Evolutionary conservation across 2,329 filamentous ascomycete species (phyloP).

Genomic region (Penicillium sp.): DNA sequence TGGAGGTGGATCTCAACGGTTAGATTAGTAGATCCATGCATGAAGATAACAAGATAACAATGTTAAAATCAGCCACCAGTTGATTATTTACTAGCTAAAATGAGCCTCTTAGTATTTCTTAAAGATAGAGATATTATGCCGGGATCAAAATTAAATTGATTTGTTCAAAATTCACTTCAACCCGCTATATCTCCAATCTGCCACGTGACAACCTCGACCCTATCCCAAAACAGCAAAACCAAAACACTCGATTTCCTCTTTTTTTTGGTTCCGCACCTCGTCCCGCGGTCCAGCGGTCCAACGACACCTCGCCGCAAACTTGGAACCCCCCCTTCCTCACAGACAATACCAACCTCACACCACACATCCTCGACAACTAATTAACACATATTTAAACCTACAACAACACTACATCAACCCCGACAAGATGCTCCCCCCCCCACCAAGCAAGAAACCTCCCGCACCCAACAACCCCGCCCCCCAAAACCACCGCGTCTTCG

Average conservation of each 20-base stretch:
- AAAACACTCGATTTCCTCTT: slow-evolving; percentile 23
- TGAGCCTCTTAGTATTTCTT: not conserved
- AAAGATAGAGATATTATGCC: no score
- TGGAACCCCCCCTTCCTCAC: not conserved
- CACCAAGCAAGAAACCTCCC: not conserved
- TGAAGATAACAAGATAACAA: slow-evolving; percentile 5
- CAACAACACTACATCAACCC: not conserved
- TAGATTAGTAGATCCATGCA: slow-evolving; percentile 3
- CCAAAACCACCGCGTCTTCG: slow-evolving; percentile 44
- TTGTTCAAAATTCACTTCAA: no score
- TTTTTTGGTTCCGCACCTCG: slow-evolving; percentile 25
- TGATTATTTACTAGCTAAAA: not conserved
- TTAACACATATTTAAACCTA: not conserved
- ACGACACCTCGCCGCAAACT: slow-evolving; percentile 19
- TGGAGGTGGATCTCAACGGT: slow-evolving; percentile 4
- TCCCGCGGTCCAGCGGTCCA: slow-evolving; percentile 2
- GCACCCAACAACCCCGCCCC: slow-evolving; percentile 4
- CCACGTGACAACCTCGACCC: slow-evolving; percentile 27
- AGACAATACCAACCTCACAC: not conserved
- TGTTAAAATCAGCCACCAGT: not conserved
- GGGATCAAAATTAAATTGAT: not conserved
- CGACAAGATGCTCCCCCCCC: not conserved
- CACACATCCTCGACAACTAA: not conserved
- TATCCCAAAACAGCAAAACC: slow-evolving; percentile 36
- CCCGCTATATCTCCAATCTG: not conserved